Percentiles rank a stretch among this genome's conserved stretches.
phyloP scores from a whole-genome alignment of 208 protist genomes.

The Trypanosoma caninum region DNA sequence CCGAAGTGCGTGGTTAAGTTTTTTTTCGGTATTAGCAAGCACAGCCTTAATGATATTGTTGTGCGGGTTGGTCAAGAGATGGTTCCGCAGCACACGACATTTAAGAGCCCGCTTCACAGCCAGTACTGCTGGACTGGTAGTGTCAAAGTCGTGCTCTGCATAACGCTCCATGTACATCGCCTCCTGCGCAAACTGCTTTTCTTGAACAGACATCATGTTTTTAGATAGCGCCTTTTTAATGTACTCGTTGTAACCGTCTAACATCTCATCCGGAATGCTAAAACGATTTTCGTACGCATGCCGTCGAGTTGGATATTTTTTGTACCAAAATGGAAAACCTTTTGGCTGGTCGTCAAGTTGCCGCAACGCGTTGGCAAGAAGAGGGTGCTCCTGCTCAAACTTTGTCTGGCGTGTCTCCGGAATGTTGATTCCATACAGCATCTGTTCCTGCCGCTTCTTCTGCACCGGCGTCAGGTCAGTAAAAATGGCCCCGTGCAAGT shows the following conservation, averaged over 20 bases:
- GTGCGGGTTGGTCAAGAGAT: constrained; percentile 89
- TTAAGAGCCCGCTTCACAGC: constrained; percentile 83
- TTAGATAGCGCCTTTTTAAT: constrained; percentile 75
- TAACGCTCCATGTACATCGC: constrained; percentile 92
- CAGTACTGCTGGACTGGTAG: constrained; percentile 80
- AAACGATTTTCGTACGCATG: constrained; percentile 91
- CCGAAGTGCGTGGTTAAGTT: constrained; percentile 77
- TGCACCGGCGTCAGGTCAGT: constrained; percentile 76
- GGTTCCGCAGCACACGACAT: constrained; percentile 84
- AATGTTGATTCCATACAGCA: constrained; percentile 87
- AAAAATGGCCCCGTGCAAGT: constrained; percentile 86
- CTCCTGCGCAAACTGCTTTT: constrained; percentile 89
- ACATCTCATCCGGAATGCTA: constrained; percentile 86
- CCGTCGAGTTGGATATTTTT: constrained; percentile 89
- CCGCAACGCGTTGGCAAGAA: constrained; percentile 72
- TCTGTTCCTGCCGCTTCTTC: constrained; percentile 88
- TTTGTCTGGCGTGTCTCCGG: constrained; percentile 68
- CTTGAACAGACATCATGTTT: constrained; percentile 83
- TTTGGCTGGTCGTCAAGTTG: constrained; percentile 78
- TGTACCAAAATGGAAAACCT: constrained; percentile 92
- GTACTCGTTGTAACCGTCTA: constrained; percentile 82
- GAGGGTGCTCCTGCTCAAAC: constrained; percentile 81
- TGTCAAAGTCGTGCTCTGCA: constrained; percentile 89
- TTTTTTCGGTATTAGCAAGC: constrained; percentile 69
- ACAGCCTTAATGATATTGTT: constrained; percentile 91